Base-by-base conservation (phyloP, 495 filamentous ascomycete genomes). In the Neurospora africana region DNA sequence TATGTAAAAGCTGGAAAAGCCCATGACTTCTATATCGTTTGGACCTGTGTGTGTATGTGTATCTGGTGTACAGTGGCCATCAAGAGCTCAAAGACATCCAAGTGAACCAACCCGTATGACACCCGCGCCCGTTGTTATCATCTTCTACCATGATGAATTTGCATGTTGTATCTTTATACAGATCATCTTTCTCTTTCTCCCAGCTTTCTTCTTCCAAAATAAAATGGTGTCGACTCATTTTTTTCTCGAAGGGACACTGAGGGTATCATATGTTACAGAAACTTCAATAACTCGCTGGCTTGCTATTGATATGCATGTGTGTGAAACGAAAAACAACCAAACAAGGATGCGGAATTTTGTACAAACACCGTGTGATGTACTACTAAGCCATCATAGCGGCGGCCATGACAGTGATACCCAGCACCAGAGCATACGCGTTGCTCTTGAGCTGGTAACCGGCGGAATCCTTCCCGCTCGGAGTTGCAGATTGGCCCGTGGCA, bases 341-440 rank as follows among this genome's bases (percentile, higher is more conserved):
- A 61, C 53, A 61, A 61, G 53, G 53, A 61, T 61, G 53, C 23
- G 53, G 10, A 61, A 61, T 30, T 30, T 61, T 61, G 53, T 61
- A 61, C 53, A 68, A 71, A 61, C 53, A 61, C 53, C 53, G 19
- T 17, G 61, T 68, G 58, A 27, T 38, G 15, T 37, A 8, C 19
- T 23, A 19, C 21, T 78, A 80, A 17, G 47, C 71, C 43, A 74
- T 43, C 69, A 78, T 68, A 35, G 74, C 73, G 15, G 76, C 44
- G 37, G 74, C 69, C 3, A 68, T 75, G 23, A 75, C 65, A 5
- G 53, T 0, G 13, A 76, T 69, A 30, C 73, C 73, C 23, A 78
- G n/a, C 9, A 73, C 70, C 3, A 72, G 75, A 21, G 73, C 71
- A 38, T 53, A 75, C 1, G 17, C n/a, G 30, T 38, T 67, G 43